phyloP scores from a whole-genome alignment of 371 early-diverging fungal genomes.

The Rhizopus stolonifer region DNA sequence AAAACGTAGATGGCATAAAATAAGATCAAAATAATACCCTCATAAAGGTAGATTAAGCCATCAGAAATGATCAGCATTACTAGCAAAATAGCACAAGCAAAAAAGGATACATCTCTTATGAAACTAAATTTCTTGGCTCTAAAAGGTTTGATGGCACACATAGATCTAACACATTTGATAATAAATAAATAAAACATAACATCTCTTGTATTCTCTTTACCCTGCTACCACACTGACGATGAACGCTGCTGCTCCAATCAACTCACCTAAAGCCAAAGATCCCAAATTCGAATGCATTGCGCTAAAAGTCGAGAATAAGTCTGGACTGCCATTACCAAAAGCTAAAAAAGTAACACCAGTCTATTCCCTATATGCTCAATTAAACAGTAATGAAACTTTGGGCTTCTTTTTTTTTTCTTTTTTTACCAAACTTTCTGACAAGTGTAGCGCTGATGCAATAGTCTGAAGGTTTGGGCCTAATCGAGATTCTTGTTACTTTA shows the following conservation, averaged over 20 bases:
- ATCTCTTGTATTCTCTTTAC: conserved; percentile 21
- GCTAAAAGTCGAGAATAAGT: conserved; percentile 77
- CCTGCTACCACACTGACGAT: conserved; percentile 74
- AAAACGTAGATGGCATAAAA: conserved; percentile 60
- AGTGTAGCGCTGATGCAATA: conserved; percentile 57
- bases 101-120: conserved; percentile 71
- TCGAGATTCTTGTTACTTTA: too few relatives aligned
- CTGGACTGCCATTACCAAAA: conserved; percentile 86
- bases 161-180: conserved; percentile 44
- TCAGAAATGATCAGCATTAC: conserved; percentile 59
- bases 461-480: conserved; percentile 66
- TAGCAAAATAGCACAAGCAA: conserved; percentile 63
- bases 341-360: conserved; percentile 88
- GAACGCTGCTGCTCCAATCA: conserved; percentile 79
- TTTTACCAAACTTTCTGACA: conserved; percentile 68
- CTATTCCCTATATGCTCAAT: conserved; percentile 28
- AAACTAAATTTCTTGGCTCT: conserved; percentile 64
- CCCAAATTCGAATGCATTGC: conserved; percentile 74
- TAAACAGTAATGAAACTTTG: neutral
- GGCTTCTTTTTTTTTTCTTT: neutral
- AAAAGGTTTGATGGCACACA: conserved; percentile 71
- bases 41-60: conserved; percentile 59
- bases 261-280: conserved; percentile 78
- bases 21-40: conserved; percentile 52
- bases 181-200: neutral